phyloP scores from a whole-genome alignment of 1,284 basidiomycete genomes.

The Veloporphyrellus conicus region DNA sequence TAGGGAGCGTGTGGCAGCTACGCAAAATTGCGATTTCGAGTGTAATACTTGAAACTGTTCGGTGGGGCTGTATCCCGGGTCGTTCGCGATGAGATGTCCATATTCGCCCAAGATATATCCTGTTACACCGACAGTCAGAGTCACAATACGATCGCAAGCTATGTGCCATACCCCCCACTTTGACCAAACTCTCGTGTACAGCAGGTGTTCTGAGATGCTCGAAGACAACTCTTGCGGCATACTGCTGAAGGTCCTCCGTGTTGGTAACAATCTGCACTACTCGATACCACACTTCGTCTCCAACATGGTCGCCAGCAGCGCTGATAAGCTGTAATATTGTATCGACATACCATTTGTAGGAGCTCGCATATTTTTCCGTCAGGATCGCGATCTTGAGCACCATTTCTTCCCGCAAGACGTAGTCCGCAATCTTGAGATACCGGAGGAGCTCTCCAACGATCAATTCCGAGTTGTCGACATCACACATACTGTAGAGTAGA shows the following conservation, averaged over 20 bases:
- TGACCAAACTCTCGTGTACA: constrained; percentile 96
- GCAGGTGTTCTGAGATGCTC: constrained; percentile 84
- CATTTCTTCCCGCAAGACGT: constrained; percentile 95
- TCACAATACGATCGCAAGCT: neutral
- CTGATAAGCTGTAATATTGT: constrained; percentile 94
- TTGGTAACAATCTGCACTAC: constrained; percentile 98
- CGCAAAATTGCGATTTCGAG: constrained; percentile 92
- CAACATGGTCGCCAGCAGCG: constrained; percentile 95
- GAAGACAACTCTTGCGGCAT: constrained; percentile 92
- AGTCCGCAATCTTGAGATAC: constrained; percentile 93
- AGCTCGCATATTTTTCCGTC: constrained; percentile 95
- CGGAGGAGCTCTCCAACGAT: constrained; percentile 93
- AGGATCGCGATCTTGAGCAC: constrained; percentile 97
- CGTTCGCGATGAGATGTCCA: constrained; percentile 95
- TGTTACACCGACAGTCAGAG: constrained; percentile 30
- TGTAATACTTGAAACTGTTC: constrained; percentile 95
- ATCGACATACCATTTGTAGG: constrained; percentile 95
- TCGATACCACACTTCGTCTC: constrained; percentile 99
- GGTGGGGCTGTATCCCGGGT: constrained; percentile 85
- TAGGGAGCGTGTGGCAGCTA: constrained; percentile 87
- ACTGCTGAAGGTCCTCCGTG: constrained; percentile 93
- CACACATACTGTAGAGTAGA: constrained; percentile 98
- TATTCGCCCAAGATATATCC: constrained; percentile 97
- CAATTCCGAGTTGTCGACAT: constrained; percentile 88
- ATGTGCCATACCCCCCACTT: constrained; percentile 75